Base-by-base conservation (phyloP, 2,329 filamentous ascomycete species). In the Talaromyces piceae region DNA sequence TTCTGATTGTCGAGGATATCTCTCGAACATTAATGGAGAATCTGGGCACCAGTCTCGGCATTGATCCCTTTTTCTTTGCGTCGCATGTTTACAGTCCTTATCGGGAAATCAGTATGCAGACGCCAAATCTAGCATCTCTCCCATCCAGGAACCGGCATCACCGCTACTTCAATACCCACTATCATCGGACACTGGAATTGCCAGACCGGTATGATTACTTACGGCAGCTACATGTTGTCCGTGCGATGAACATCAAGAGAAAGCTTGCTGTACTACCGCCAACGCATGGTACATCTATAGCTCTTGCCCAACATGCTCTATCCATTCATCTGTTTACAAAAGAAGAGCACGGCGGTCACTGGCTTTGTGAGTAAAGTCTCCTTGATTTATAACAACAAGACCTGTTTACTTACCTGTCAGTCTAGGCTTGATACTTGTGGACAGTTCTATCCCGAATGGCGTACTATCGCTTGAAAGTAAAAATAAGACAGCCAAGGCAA, bases 11-110 rank as follows among this genome's bases (percentile, higher is more conserved):
- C 5, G 47, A 49, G n/a, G 22, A 49, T 30, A 31, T 49, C 16
- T 28, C 39, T 43, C 25, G 26, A 1, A 26, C 43, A 11, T 5
- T 41, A 8, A 31, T 49, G 41, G 37, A 49, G 26, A n/a, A n/a
- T 23, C 37, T 49, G 16, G 47, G 47, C 23, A 43, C 39, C 13
- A 41, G 37, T 23, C 47, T 49, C 25, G 26, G 28, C 11, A 49
- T 49, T 7, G 37, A 49, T n/a, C 47, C 47, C n/a, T 31, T 49
- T 30, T 49, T 49, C 18, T 41, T 49, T 30, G 39, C 45, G 13
- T 39, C 27, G 20, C 45, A 39, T 30, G 31, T 47, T 18, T 33
- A 33, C 23, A 30, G 20, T n/a, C 18, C 28, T 7, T 39, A 23
- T 16, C 26, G 45, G 22, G 20, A 16, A 13, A 33, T 37, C 23